Evolutionary conservation across 805 yeast species (phyloP).

Genomic region (Candida tallmaniae): DNA sequence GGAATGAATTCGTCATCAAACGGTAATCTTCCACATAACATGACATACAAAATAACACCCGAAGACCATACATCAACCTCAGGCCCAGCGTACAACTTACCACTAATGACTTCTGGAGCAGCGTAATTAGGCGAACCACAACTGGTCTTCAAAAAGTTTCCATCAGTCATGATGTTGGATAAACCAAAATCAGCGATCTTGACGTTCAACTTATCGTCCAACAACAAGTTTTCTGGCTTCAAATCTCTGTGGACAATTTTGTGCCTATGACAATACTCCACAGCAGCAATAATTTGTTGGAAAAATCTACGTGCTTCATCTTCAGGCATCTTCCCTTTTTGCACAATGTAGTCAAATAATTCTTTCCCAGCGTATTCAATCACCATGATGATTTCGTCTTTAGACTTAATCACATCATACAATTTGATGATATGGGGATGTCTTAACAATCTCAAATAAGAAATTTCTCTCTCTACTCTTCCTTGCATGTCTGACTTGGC

Average conservation of each 20-base stretch:
- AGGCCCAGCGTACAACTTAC: constrained; percentile 94
- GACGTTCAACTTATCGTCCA: constrained; percentile 87
- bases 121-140: constrained; percentile 98
- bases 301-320: constrained; percentile 88
- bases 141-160: constrained; percentile 88
- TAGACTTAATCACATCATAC: constrained; percentile 91
- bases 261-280: constrained; percentile 93
- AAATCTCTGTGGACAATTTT: constrained; percentile 95
- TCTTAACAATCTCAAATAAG: constrained; percentile 78
- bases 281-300: constrained; percentile 95
- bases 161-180: constrained; percentile 95
- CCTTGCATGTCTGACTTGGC: constrained; percentile 98
- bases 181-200: constrained; percentile 96
- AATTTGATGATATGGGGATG: constrained; percentile 96
- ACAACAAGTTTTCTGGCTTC: constrained; percentile 87
- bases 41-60: constrained; percentile 91
- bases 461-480: constrained; percentile 88
- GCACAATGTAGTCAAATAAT: constrained; percentile 91
- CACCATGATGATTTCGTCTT: constrained; percentile 95
- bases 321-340: constrained; percentile 89
- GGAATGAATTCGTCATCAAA: constrained; percentile 97
- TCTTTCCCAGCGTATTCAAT: constrained; percentile 97
- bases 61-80: constrained; percentile 98
- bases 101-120: constrained; percentile 95
- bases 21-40: constrained; percentile 93